phyloP scores from a whole-genome alignment of 2,329 filamentous ascomycete species.

The Ophiostoma himal-ulmi region DNA sequence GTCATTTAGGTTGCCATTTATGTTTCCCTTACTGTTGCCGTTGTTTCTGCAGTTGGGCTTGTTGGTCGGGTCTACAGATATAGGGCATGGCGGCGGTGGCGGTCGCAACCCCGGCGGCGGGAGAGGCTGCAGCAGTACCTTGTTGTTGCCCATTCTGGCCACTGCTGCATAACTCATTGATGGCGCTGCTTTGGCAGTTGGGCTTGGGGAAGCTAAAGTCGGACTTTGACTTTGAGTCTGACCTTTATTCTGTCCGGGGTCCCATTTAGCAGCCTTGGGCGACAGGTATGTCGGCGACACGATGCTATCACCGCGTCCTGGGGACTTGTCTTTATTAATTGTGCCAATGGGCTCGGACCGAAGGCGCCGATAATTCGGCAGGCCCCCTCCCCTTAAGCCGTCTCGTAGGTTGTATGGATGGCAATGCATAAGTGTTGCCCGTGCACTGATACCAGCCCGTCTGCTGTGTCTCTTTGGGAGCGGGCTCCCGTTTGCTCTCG shows the following conservation, averaged over 20 bases:
- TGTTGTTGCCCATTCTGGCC: slow-evolving; percentile 10
- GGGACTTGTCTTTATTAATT: background rate
- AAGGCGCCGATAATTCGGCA: slow-evolving; percentile 3
- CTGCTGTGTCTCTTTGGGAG: background rate
- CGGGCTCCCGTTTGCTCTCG: background rate
- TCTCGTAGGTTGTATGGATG: background rate
- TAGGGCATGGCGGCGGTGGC: background rate
- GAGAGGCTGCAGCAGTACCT: background rate
- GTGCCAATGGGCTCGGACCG: slow-evolving; percentile 17
- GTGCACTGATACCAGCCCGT: background rate
- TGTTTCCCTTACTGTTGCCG: background rate
- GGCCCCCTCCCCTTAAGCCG: background rate
- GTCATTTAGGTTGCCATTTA: background rate
- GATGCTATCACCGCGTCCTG: no score
- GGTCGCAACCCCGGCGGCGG: background rate
- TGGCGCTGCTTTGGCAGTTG: background rate
- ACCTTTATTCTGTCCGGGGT: background rate
- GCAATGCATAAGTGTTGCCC: background rate
- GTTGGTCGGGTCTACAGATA: background rate
- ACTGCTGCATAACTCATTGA: slow-evolving; percentile 21
- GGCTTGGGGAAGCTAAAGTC: background rate
- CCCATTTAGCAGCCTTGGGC: slow-evolving; percentile 13
- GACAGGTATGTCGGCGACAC: background rate
- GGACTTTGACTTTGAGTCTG: background rate
- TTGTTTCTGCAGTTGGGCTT: background rate